Base-by-base conservation (phyloP, 495 filamentous ascomycete genomes). In the Trichoderma erinaceum region DNA sequence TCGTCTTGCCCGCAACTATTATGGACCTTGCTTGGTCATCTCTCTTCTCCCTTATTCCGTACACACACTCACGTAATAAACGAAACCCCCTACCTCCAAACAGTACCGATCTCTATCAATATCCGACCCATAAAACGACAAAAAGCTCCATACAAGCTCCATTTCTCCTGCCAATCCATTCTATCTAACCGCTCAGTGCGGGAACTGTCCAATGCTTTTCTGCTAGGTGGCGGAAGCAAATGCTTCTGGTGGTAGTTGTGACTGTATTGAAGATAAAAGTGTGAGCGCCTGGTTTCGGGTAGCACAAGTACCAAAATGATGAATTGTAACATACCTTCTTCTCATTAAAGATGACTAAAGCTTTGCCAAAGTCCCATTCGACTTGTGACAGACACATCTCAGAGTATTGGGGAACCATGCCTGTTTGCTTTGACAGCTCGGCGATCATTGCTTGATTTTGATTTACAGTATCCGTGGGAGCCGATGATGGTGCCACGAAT, bases 331-430 rank as follows among this genome's bases (percentile, higher is more conserved):
- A 32, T 50, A 66, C 76, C 75, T 78, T 85, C 66, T 81, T 81
- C 66, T 86, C 80, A 68, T 88, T 85, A 73, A 93, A 93, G 46
- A 86, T 84, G 67, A 80, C 79, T 70, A 89, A 78, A 0, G 90
- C 92, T 66, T 77, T 77, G n/a, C 88, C 85, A 46, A 89, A 83
- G 73, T 92, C 85, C 90, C 92, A 95, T 61, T 84, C 84, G 69
- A 86, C 88, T 68, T 89, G 84, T 0, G 83, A 81, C 6, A 95
- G 79, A 70, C 91, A 93, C 75, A 90, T 79, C 70, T 87, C 82
- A 3, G 92, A 88, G 71, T 87, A 94, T 67, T 88, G 80, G 11
- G 87, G 73, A 1, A 84, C 93, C 89, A 95, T 89, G 43, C 85
- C 83, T 2, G 91, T 92, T 63, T 82, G 83, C 61, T 81, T 83